A percentile compares a stretch with the other conserved stretches of the same genome.
Evolutionary conservation across 495 filamentous ascomycete species (phyloP).

Genomic region (Lasiosphaeriaceae sp.): DNA sequence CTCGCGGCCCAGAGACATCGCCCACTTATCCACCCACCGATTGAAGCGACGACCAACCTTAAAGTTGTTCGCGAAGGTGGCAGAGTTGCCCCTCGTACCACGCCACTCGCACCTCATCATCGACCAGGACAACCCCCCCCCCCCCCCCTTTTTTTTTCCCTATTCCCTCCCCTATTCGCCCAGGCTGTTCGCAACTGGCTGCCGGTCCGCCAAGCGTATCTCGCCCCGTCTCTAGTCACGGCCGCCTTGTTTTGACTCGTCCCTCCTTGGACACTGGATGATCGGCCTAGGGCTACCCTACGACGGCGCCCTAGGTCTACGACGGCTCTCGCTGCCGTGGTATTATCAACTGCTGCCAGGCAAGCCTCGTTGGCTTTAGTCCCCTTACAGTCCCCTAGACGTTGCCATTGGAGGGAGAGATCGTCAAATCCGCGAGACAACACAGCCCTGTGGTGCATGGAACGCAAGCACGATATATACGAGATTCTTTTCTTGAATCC

Average conservation of each 20-base stretch:
- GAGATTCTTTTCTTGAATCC: background rate
- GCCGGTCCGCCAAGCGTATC: background rate
- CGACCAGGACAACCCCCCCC: background rate
- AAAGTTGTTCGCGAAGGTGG: background rate
- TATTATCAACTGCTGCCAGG: background rate
- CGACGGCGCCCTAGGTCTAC: background rate
- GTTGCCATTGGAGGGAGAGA: background rate
- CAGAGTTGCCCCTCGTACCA: background rate
- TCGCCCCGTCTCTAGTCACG: background rate
- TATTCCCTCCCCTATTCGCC: no score
- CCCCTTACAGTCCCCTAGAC: background rate
- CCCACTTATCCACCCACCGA: background rate
- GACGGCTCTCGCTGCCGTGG: background rate
- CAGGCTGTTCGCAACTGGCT: background rate
- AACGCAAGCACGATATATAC: background rate
- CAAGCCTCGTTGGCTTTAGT: background rate
- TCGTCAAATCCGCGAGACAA: background rate
- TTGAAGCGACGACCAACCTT: no score
- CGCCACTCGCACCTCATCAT: background rate
- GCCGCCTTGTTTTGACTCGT: background rate
- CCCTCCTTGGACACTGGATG: background rate
- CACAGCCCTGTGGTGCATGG: background rate
- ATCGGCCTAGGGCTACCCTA: background rate
- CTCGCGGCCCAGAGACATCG: background rate
- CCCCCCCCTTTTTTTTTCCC: no score